Evolutionary conservation across 73 alveolate genomes (phyloP).

Genomic region (Tetrahymena borealis): DNA sequence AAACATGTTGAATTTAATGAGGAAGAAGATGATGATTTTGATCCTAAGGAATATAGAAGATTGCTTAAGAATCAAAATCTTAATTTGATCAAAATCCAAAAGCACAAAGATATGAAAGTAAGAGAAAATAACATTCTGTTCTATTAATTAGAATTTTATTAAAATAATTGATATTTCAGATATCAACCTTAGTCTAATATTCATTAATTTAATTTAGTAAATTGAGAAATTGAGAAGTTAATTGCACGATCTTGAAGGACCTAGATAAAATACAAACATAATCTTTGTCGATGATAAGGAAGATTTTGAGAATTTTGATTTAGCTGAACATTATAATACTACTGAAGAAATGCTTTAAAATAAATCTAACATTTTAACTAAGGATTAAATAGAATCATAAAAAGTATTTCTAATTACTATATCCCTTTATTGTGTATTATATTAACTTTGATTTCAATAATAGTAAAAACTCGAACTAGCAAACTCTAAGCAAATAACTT

Average conservation of each 20-base stretch:
- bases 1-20: conserved; percentile 56
- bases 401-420: neutral
- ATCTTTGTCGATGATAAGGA: neutral
- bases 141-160: too few species aligned
- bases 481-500: neutral
- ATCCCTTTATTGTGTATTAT: neutral
- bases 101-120: conserved; percentile 52
- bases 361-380: neutral
- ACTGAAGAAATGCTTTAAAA: neutral
- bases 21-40: conserved; percentile 40
- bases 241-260: neutral
- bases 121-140: too few species aligned
- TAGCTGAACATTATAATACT: neutral
- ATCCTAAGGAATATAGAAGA: conserved; percentile 44
- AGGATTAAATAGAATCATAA: neutral
- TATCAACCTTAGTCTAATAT: neutral
- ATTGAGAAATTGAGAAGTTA: neutral
- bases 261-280: neutral
- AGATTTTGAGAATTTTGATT: neutral
- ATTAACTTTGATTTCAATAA: neutral
- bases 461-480: neutral
- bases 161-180: neutral
- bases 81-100: conserved; percentile 52
- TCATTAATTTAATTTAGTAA: neutral
- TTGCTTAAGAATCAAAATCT: conserved; percentile 50